These are phyloP conservation scores for Ophiocordyceps camponoti-saundersi DNA, from an alignment of 2,329 filamentous ascomycete species.

Conservation along the genomic window DNA sequence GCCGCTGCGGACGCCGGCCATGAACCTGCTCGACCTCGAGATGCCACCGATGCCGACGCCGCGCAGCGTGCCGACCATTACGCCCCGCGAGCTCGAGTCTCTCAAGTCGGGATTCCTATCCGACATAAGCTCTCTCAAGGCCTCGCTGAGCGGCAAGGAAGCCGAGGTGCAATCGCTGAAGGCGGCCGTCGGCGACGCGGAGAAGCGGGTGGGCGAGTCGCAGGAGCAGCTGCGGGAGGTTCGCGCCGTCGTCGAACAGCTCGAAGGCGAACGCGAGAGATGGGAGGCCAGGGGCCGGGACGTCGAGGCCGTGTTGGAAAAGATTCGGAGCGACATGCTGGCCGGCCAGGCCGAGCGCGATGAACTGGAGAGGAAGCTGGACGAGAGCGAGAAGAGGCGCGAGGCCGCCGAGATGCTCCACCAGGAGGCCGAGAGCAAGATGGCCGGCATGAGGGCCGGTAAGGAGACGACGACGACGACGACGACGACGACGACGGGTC, in stretches of 20 bases:
- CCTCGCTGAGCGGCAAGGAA: slow-evolving; percentile 81
- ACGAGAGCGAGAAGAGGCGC: slow-evolving; percentile 58
- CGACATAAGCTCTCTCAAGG: slow-evolving; percentile 86
- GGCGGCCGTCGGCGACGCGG: slow-evolving; percentile 73
- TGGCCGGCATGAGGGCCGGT: slow-evolving; percentile 54
- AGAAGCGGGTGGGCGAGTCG: slow-evolving; percentile 77
- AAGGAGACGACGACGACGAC: slow-evolving; percentile 17
- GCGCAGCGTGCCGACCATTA: slow-evolving; percentile 77
- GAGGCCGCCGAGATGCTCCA: slow-evolving; percentile 62
- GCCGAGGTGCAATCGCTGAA: slow-evolving; percentile 81
- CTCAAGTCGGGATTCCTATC: slow-evolving; percentile 83
- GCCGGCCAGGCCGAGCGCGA: slow-evolving; percentile 67
- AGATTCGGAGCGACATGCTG: slow-evolving; percentile 68
- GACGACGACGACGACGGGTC: neutral
- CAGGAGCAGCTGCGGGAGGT: slow-evolving; percentile 73
- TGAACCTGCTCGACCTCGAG: slow-evolving; percentile 59
- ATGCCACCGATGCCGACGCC: slow-evolving; percentile 89
- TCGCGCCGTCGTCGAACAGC: slow-evolving; percentile 48
- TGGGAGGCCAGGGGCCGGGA: slow-evolving; percentile 79
- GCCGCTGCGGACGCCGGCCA: slow-evolving; percentile 21
- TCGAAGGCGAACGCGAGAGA: slow-evolving; percentile 57
- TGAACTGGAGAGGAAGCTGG: slow-evolving; percentile 55
- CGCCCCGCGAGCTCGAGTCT: slow-evolving; percentile 79
- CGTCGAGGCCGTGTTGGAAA: slow-evolving; percentile 66
- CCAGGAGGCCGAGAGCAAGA: slow-evolving; percentile 58